A percentile compares a stretch with the other conserved stretches of the same genome.
These are phyloP conservation scores for Kurtzmaniella cleridarum DNA, from an alignment of 805 yeast genomes.

Conservation along the genomic window DNA sequence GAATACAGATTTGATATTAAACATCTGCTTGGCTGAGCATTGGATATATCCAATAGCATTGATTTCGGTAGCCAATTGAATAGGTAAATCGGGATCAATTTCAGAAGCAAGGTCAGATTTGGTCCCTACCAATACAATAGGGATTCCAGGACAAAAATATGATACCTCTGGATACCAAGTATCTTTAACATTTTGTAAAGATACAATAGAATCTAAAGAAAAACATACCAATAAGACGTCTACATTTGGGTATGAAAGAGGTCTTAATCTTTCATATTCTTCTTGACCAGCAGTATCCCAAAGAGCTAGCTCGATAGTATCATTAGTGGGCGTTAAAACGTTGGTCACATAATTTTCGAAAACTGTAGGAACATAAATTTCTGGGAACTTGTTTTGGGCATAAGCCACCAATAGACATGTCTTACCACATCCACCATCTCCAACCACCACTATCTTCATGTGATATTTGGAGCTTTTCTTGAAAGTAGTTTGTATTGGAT, in stretches of 20 bases:
- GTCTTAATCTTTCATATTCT: conserved; percentile 75
- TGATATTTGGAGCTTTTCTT: conserved; percentile 15
- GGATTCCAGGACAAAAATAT: conserved; percentile 77
- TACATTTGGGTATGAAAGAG: conserved; percentile 74
- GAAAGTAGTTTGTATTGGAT: conserved; percentile 22
- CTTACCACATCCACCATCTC: conserved; percentile 91
- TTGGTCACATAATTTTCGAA: conserved; percentile 72
- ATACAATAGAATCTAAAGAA: conserved; percentile 54
- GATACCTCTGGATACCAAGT: conserved; percentile 85
- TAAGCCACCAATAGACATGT: conserved; percentile 70
- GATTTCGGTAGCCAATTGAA: conserved; percentile 49
- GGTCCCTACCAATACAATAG: conserved; percentile 76
- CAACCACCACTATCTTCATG: conserved; percentile 72
- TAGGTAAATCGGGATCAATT: conserved; percentile 44
- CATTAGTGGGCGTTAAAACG: conserved; percentile 67
- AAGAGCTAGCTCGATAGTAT: conserved; percentile 66
- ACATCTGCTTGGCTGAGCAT: conserved; percentile 71
- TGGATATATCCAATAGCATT: conserved; percentile 71
- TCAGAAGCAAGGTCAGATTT: conserved; percentile 54
- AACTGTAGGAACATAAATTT: conserved; percentile 72
- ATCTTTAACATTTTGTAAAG: conserved; percentile 68
- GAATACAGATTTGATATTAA: conserved; percentile 65
- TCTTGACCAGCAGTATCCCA: conserved; percentile 95
- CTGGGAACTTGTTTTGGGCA: conserved; percentile 66
- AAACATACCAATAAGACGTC: conserved; percentile 74